A percentile compares a stretch with the other conserved stretches of the same genome.
Conservation (phyloP, 1,284 basidiomycete species). For the Microbotryum saponariae region DNA sequence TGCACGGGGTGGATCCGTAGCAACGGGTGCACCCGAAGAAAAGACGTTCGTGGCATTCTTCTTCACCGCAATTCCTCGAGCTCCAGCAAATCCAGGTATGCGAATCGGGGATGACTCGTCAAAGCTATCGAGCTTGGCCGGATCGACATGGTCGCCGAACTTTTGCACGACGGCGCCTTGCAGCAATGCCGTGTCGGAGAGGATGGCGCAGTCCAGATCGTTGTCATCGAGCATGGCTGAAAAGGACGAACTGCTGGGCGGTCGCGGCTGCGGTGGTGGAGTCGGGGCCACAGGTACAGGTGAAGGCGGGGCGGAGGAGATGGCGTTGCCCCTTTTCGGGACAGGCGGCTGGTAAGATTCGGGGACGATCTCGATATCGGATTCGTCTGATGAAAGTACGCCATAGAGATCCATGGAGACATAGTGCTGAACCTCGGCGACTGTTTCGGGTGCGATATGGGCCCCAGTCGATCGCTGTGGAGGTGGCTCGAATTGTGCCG, state of each 20-base stretch:
- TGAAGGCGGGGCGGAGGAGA: too few relatives aligned
- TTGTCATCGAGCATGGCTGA: slow-evolving; percentile 10
- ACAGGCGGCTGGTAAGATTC: not conserved
- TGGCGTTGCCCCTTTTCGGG: too few relatives aligned
- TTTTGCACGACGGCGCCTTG: slow-evolving; percentile 14
- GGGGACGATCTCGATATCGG: not conserved
- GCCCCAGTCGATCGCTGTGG: too few relatives aligned
- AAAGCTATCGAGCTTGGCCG: too few relatives aligned
- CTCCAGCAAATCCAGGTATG: too few relatives aligned
- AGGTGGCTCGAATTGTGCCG: too few relatives aligned
- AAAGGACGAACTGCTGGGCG: not conserved
- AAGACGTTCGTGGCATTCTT: too few relatives aligned
- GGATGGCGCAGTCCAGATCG: slow-evolving; percentile 4
- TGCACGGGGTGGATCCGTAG: not conserved
- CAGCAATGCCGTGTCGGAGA: slow-evolving; percentile 21
- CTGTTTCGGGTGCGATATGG: not conserved
- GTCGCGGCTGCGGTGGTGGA: not conserved
- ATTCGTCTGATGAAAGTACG: slow-evolving; percentile 6
- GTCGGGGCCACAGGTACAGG: too few relatives aligned
- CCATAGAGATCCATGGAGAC: slow-evolving; percentile 6
- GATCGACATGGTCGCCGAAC: not conserved
- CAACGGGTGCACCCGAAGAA: too few relatives aligned
- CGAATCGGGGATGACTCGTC: too few relatives aligned
- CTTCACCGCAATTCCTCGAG: too few relatives aligned
- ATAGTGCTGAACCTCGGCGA: not conserved